Evolutionary conservation across 2,329 filamentous ascomycete species (phyloP), one percentile per base, ranked within the genome.

Genomic region (Colletotrichum spaethianum): DNA sequence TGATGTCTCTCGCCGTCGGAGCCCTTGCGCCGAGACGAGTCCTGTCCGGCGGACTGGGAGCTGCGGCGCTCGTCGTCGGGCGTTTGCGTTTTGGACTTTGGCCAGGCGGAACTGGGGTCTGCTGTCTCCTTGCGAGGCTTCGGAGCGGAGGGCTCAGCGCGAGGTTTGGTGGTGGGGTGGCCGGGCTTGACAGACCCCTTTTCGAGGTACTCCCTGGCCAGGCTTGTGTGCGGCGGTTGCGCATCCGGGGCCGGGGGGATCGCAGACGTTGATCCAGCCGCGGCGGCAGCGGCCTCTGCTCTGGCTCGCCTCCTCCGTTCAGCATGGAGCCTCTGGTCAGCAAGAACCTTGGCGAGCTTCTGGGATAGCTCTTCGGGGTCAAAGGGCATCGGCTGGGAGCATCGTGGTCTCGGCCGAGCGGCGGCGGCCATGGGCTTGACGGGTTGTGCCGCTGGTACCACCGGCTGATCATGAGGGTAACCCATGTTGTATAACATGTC

Each of bases 281-380:
- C 48, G 1, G 16, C 28, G 16, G 59, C 75, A 38, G 76, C 73
- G 7, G 75, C 74, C 57, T 80, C 78, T 46, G 76, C 71, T 53
- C 75, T 77, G 40, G 77, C 75, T 59, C 78, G 78, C 62, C 77
- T 77, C 67, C 79, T 81, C 74, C 77, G 78, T 63, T 84, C 82
- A 4, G 83, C 80, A 16, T 78, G 77, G 9, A 81, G 79, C 71
- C 86, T 86, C 73, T 87, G 87, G 71, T 90, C 84, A 6, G 82
- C 83, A 18, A 89, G 80, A 23, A 91, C 86, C 14, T 84, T 74
- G 60, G 83, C 82, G 31, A 92, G 82, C 23, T 89, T 86, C 40
- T 86, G 83, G 14, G 85, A 83, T 36, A 92, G 79, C 67, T 92
- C 89, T 36, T 87, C 84, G 0, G 90, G 83, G 72, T 91, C 89